Percentiles rank a stretch among this genome's conserved stretches.
Evolutionary conservation across 164 flowering plant genomes (phyloP).

Genomic region (Amborella trichopoda): DNA sequence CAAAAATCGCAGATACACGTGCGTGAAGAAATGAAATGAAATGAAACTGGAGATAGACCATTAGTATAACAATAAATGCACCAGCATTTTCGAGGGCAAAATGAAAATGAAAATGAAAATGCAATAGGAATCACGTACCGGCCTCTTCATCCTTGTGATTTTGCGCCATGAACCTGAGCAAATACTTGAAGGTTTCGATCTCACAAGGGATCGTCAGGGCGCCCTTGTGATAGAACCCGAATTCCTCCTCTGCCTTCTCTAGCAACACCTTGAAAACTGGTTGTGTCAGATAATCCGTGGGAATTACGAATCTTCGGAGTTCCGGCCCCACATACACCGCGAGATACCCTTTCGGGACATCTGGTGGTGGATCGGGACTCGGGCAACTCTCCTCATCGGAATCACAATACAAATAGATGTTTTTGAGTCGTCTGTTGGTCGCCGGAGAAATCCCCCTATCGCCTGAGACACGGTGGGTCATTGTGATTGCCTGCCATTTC

Average conservation of each 20-base stretch:
- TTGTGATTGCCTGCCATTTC: no score
- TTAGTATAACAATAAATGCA: no score
- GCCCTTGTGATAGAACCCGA: slow-evolving; percentile 73
- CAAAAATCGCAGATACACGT: no score
- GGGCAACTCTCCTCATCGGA: slow-evolving; percentile 71
- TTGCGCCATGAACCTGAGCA: slow-evolving; percentile 60
- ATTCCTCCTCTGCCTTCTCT: slow-evolving; percentile 87
- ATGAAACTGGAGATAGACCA: no score
- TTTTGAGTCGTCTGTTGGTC: slow-evolving; percentile 31
- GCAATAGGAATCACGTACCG: no score
- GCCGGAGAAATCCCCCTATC: slow-evolving; percentile 50
- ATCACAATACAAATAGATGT: slow-evolving; percentile 25
- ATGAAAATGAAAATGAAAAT: no score
- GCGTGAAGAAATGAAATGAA: no score
- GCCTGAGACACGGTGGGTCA: no score
- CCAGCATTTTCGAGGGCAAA: no score
- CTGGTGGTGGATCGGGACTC: slow-evolving; percentile 58
- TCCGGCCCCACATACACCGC: slow-evolving; percentile 91
- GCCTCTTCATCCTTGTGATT: slow-evolving; percentile 16
- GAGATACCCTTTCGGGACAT: slow-evolving; percentile 76
- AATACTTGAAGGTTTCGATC: slow-evolving; percentile 80
- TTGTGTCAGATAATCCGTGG: slow-evolving; percentile 64
- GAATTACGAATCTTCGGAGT: slow-evolving; percentile 84
- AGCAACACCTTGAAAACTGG: slow-evolving; percentile 61
- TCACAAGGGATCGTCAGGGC: slow-evolving; percentile 85